Evolutionary conservation across 306 rosid genomes (phyloP).

Genomic region (Gastrolobium villosum): DNA sequence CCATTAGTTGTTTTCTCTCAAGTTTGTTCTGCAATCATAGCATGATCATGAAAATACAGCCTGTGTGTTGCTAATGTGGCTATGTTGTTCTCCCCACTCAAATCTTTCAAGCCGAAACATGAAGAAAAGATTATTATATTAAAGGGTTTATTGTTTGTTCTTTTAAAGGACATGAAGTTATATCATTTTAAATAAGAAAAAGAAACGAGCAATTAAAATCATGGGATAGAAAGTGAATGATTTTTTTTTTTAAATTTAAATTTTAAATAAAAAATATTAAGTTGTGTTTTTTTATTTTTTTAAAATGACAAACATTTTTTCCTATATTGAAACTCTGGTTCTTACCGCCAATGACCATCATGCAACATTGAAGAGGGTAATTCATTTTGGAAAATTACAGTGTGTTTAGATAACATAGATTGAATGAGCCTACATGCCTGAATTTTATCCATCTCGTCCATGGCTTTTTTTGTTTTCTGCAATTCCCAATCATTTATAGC

Average conservation of each 20-base stretch:
- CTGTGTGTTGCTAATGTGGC: neutral
- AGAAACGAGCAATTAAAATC: too few relatives aligned
- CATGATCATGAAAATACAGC: neutral
- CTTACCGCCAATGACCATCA: neutral
- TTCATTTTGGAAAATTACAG: neutral
- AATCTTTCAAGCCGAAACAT: neutral
- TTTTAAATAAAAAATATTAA: too few relatives aligned
- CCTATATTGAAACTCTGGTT: neutral
- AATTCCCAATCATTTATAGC: constrained; percentile 71
- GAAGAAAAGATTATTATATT: neutral
- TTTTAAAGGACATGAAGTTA: too few relatives aligned
- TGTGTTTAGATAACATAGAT: neutral
- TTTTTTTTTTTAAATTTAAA: too few relatives aligned
- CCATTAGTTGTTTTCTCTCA: constrained; percentile 60
- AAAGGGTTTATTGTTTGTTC: too few relatives aligned
- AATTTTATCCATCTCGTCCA: constrained; percentile 66
- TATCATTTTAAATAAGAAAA: too few relatives aligned
- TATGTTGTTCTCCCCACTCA: neutral
- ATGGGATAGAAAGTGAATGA: too few relatives aligned
- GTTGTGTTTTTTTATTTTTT: too few relatives aligned
- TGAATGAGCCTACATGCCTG: constrained; percentile 56
- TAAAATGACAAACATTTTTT: too few relatives aligned
- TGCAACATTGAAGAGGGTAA: too few relatives aligned
- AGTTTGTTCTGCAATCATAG: constrained; percentile 58
- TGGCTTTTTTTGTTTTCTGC: constrained; percentile 58